Percentiles rank a stretch among this genome's conserved stretches.
These are phyloP conservation scores for Pneumocystis wakefieldiae DNA, from an alignment of 1,139 yeast species.

Conservation along the genomic window DNA sequence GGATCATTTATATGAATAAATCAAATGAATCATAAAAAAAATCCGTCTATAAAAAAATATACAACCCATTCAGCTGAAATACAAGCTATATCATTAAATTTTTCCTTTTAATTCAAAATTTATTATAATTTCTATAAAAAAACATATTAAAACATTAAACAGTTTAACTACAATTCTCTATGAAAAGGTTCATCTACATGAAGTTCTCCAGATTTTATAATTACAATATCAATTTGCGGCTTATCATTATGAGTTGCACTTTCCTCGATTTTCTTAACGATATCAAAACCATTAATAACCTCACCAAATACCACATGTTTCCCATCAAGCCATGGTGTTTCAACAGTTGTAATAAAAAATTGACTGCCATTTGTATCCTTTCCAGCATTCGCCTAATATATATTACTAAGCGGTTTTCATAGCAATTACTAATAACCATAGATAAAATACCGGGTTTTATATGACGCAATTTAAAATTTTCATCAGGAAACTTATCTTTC, in stretches of 20 bases:
- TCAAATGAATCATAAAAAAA: no score
- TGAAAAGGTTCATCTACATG: constrained; percentile 23
- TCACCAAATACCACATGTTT: constrained; percentile 95
- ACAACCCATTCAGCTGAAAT: no score
- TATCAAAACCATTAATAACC: constrained; percentile 66
- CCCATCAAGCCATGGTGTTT: constrained; percentile 59
- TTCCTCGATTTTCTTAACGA: constrained; percentile 61
- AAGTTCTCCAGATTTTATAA: constrained; percentile 67
- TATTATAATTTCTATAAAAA: not conserved
- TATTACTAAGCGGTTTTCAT: not conserved
- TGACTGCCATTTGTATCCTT: constrained; percentile 94
- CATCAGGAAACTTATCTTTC: constrained; percentile 92
- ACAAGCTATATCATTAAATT: no score
- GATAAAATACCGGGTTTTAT: constrained; percentile 59
- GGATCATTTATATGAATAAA: no score
- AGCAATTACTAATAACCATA: constrained; percentile 56
- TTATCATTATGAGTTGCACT: constrained; percentile 31
- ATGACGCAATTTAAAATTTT: constrained; percentile 70
- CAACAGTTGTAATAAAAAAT: constrained; percentile 69
- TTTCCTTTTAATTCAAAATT: not conserved
- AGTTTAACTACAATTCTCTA: not conserved
- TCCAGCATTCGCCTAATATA: constrained; percentile 21
- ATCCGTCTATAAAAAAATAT: no score
- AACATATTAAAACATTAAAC: not conserved
- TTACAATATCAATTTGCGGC: constrained; percentile 51